Percentiles rank a stretch among this genome's conserved stretches.
Conservation (phyloP, 495 filamentous ascomycete species). For the Sabuloglossum arenarium region DNA sequence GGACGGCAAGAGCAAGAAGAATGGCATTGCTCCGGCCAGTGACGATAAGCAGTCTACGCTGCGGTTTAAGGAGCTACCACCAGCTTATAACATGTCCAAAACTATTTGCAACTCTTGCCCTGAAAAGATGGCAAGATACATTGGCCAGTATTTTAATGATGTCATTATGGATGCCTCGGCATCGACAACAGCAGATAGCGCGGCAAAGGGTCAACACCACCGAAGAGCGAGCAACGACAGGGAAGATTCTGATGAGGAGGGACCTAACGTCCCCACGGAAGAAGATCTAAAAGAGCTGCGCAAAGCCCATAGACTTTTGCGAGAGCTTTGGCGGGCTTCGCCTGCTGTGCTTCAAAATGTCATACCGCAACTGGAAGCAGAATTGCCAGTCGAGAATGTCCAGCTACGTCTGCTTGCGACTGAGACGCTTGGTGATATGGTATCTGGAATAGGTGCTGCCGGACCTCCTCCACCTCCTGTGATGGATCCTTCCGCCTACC, state of each 20-base stretch:
- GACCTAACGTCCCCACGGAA: conserved; percentile 39
- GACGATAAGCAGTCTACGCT: conserved; percentile 64
- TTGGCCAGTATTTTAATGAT: conserved; percentile 93
- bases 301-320: conserved; percentile 74
- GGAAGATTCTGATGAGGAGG: conserved; percentile 51
- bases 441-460: conserved; percentile 75
- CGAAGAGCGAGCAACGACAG: conserved; percentile 29
- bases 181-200: conserved; percentile 11
- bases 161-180: conserved; percentile 77
- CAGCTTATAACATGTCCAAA: conserved; percentile 91
- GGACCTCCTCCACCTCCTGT: conserved; percentile 52
- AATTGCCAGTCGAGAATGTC: conserved; percentile 74
- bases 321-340: conserved; percentile 86
- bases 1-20: conserved; percentile 34
- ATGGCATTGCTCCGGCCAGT: conserved; percentile 23
- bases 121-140: conserved; percentile 81
- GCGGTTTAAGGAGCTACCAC: conserved; percentile 61
- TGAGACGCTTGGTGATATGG: conserved; percentile 85
- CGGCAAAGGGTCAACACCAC: conserved; percentile 22
- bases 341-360: conserved; percentile 81
- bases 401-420: conserved; percentile 71
- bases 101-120: conserved; percentile 76
- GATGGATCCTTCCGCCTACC: conserved; percentile 64
- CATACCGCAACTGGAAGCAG: conserved; percentile 81
- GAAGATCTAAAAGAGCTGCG: conserved; percentile 69